Evolutionary conservation across 2,329 filamentous ascomycete genomes (phyloP), one percentile per base, ranked within the genome.

Genomic region (Beauveria sp.): DNA sequence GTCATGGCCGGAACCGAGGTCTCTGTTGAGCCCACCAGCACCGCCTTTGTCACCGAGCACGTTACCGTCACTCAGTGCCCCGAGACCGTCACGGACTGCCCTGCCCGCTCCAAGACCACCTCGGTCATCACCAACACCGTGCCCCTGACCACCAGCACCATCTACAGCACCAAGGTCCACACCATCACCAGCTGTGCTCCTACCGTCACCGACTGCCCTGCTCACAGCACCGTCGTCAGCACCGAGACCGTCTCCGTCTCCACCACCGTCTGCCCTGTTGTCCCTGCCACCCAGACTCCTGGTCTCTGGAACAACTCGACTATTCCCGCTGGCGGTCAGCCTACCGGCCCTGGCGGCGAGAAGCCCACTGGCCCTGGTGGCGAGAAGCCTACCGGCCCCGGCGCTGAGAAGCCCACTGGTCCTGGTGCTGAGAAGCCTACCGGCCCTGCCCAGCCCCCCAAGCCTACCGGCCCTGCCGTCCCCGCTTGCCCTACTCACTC

Each of bases 11-110:
- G 47, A 28, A 61, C 50, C 30, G 53, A 62, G 54, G 72, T 72
- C 66, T 69, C 71, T 67, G 40, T 52, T 10, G 57, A 59, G 57
- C 57, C 57, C n/a, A 64, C 77, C 66, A 74, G 73, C 58, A 80
- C 82, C 71, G 77, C 83, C 76, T 85, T 81, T 79, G 73, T 77
- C 73, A 86, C 83, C 70, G 75, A 80, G 72, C 74, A 83, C 70
- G 74, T 82, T 68, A 87, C 84, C 75, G 77, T 87, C 80, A 86
- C 82, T 71, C 79, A 79, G 63, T 87, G 85, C 79, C 79, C 75
- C 62, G 77, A 81, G 59, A 78, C 78, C 63, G 82, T 86, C 71
- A 82, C 83, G 72, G 70, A 87, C 84, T 88, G 86, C 81, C 81
- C 80, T 61, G 77, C 74, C 64, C 66, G 70, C 66, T 73, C 71